Conservation (phyloP, 805 yeast species). For the Candida manassasensis region DNA sequence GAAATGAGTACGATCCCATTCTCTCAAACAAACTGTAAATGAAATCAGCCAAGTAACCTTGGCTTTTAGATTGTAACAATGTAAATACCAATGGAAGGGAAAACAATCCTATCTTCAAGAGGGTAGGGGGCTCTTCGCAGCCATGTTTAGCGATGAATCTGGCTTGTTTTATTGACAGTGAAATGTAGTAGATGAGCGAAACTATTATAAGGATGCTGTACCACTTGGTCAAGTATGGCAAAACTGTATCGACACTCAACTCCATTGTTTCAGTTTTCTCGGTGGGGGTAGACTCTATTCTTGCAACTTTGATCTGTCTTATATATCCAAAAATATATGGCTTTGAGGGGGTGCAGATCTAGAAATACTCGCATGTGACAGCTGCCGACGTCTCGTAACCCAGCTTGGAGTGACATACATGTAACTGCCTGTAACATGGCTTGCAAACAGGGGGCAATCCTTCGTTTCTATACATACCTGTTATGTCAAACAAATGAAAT, state of each 20-base stretch:
- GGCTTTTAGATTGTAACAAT: constrained; percentile 1
- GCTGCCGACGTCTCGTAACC: no score
- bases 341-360: no score
- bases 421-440: no score
- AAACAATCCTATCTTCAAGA: constrained; percentile 5
- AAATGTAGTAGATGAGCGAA: constrained; percentile 2
- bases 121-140: constrained; percentile 12
- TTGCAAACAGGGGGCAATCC: no score
- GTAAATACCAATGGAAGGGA: not conserved
- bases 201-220: constrained; percentile 4
- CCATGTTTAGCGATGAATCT: constrained; percentile 11
- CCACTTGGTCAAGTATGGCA: constrained; percentile 9
- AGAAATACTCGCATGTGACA: no score
- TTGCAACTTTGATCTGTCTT: no score
- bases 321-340: no score
- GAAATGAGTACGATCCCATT: constrained; percentile 11
- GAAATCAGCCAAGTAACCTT: constrained; percentile 3
- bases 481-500: no score
- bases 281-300: no score
- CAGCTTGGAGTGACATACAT: no score
- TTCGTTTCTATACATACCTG: no score
- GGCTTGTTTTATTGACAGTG: not conserved
- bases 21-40: constrained; percentile 23
- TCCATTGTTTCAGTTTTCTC: not conserved
- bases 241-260: not conserved